Percentiles rank a stretch among this genome's conserved stretches.
These are phyloP conservation scores for Pyrenopolyporus hunteri DNA, from an alignment of 495 filamentous ascomycete species.

Conservation along the genomic window DNA sequence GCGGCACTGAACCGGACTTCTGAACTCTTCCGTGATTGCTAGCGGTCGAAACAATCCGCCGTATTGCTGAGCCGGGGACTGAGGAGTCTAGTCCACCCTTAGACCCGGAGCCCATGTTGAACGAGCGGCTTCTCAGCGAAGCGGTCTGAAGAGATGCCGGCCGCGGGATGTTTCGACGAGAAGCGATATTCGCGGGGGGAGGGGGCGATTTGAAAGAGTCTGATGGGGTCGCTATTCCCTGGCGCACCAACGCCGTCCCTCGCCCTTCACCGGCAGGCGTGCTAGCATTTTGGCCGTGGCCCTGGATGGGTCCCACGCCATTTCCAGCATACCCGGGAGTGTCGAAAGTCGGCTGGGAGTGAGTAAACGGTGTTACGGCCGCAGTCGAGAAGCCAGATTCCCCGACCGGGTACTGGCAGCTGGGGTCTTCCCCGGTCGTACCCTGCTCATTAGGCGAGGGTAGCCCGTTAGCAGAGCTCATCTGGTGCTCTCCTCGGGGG, in stretches of 20 bases:
- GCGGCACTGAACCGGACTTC: slow-evolving; percentile 47
- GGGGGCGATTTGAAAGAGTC: slow-evolving; percentile 55
- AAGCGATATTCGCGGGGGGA: slow-evolving; percentile 54
- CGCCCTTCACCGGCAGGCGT: slow-evolving; percentile 17
- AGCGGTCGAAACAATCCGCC: slow-evolving; percentile 54
- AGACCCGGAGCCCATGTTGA: slow-evolving; percentile 31
- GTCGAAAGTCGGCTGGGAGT: slow-evolving; percentile 16
- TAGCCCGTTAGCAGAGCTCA: background rate
- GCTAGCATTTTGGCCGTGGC: background rate
- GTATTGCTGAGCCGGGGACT: slow-evolving; percentile 47
- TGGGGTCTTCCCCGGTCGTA: background rate
- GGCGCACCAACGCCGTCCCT: slow-evolving; percentile 1
- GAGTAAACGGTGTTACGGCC: slow-evolving; percentile 13
- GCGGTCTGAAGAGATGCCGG: slow-evolving; percentile 49
- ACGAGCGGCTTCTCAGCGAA: slow-evolving; percentile 44
- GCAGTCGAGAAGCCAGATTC: slow-evolving; percentile 16
- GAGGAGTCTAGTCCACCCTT: slow-evolving; percentile 51
- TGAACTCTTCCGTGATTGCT: slow-evolving; percentile 49
- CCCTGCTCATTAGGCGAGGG: slow-evolving; percentile 22
- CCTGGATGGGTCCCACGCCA: slow-evolving; percentile 11
- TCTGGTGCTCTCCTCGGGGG: background rate
- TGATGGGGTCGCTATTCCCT: slow-evolving; percentile 38
- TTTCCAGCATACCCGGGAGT: slow-evolving; percentile 8
- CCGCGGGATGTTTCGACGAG: slow-evolving; percentile 53
- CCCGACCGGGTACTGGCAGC: slow-evolving; percentile 13